Base-by-base conservation (phyloP, 1,284 basidiomycete genomes). In the Marasmius oreades region DNA sequence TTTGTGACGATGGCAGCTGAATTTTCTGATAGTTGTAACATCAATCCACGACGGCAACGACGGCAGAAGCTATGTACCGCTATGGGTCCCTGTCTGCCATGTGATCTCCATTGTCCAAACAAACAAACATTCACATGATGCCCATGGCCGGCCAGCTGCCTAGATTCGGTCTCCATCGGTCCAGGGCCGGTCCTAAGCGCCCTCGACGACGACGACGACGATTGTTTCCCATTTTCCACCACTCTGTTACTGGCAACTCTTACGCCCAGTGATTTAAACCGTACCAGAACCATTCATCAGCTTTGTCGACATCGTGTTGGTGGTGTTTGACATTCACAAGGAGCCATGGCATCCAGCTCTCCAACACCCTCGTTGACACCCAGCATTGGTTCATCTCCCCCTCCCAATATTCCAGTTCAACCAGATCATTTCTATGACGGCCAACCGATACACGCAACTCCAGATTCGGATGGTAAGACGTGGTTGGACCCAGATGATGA, bases 401-500 rank as follows among this genome's bases (percentile, higher is more conserved):
- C 82, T 5, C 82, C 81, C 6, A 66, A 70, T 53, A 78, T 74
- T 44, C 76, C 75, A 22, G 75, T 81, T 1, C 90, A 92, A 65
- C 90, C 91, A 43, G 88, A 92, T 70, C 89, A 91, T 67, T 93
- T 93, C 69, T 93, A 90, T 66, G 81, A 82, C 39, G 68, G 76
- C 26, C 79, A 82, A 26, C 75, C 76, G 44, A 69, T 75, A 1
- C 78, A 82, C 28, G 47, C 47, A 33, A 66, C 85, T 5, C 83
- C 85, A 10, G 68, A 76, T 61, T 82, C 83, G 1, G 77, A 81
- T 59, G 82, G 81, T 44, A 78, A 79, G 60, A 74, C 77, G 43
- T 89, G 84, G 80, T 76, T 90, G 51, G 83, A 82, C 68, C 93
- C 93, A 14, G 80, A 83, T 46, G 91, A 94, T 67, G 93, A 95